Percentiles rank a stretch among this genome's conserved stretches.
Conservation (phyloP, 2,329 filamentous ascomycete species). For the Xylariaceae sp. region DNA sequence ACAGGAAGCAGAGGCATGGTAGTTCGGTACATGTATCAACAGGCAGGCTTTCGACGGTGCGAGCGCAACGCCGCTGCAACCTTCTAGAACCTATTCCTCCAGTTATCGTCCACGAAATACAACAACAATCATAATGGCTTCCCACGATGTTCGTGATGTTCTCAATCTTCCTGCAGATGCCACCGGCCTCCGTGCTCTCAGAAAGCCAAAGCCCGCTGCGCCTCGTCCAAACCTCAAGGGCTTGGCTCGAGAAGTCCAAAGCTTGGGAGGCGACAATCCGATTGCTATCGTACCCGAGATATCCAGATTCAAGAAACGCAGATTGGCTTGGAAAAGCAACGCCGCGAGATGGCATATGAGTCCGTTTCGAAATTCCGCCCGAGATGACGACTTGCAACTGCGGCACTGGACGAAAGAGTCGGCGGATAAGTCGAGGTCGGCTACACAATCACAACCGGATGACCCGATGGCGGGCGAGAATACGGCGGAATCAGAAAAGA, state of each 20-base stretch:
- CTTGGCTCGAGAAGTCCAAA: conserved; percentile 60
- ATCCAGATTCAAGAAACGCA: conserved; percentile 54
- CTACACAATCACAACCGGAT: conserved; percentile 19
- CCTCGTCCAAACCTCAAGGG: conserved; percentile 58
- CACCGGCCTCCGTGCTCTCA: conserved; percentile 52
- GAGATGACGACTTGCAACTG: conserved; percentile 64
- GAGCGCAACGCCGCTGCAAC: too few relatives aligned
- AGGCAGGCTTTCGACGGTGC: too few relatives aligned
- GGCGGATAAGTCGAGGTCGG: conserved; percentile 31
- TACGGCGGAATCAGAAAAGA: conserved; percentile 33
- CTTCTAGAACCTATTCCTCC: too few relatives aligned
- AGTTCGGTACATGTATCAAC: too few relatives aligned
- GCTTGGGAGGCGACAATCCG: conserved; percentile 59
- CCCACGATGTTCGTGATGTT: conserved; percentile 81
- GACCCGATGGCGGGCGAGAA: conserved; percentile 26
- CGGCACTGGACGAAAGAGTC: conserved; percentile 74
- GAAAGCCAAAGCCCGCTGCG: conserved; percentile 66
- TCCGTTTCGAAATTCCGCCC: conserved; percentile 72
- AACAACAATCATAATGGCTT: conserved; percentile 51
- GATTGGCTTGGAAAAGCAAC: conserved; percentile 49
- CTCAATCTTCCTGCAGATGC: conserved; percentile 68
- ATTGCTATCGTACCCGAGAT: conserved; percentile 61
- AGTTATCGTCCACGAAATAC: neutral
- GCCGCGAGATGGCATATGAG: conserved; percentile 60
- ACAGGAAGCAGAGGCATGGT: too few relatives aligned